phyloP scores from a whole-genome alignment of 108 stramenopile genomes.

The Stephanodiscus triporus region DNA sequence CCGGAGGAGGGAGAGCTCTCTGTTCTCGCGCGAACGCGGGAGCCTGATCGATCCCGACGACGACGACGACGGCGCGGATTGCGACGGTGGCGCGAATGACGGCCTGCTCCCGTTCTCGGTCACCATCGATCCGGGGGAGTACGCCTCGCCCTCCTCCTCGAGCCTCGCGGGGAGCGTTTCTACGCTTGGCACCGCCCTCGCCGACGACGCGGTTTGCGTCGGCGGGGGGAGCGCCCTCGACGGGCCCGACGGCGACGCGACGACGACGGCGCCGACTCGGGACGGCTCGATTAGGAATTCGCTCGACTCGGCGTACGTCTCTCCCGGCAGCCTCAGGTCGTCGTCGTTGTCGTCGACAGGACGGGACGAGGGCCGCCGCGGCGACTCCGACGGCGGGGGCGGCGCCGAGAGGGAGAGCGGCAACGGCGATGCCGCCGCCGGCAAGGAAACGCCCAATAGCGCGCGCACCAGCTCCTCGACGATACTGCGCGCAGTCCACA shows the following conservation, averaged over 20 bases:
- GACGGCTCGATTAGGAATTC: slow-evolving; percentile 17
- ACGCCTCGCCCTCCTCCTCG: slow-evolving; percentile 40
- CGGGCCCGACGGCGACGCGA: not conserved
- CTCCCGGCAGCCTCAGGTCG: slow-evolving; percentile 39
- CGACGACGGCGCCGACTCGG: not conserved
- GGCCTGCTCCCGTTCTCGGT: slow-evolving; percentile 31
- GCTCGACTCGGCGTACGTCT: slow-evolving; percentile 38
- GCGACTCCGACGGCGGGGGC: not conserved
- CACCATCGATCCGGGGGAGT: slow-evolving; percentile 43
- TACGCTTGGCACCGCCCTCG: slow-evolving; percentile 12
- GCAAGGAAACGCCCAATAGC: slow-evolving; percentile 47
- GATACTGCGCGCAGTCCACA: slow-evolving; percentile 41
- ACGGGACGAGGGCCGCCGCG: not conserved
- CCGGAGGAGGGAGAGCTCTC: slow-evolving; percentile 33
- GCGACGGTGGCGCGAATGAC: not conserved
- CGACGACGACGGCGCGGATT: slow-evolving; percentile 15
- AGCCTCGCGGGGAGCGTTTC: slow-evolving; percentile 7
- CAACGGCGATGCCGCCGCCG: not conserved
- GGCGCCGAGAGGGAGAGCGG: not conserved
- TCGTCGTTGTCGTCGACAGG: not conserved
- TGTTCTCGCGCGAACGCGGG: slow-evolving; percentile 21
- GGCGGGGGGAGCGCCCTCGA: not conserved
- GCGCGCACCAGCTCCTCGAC: slow-evolving; percentile 49
- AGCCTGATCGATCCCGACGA: slow-evolving; percentile 36
- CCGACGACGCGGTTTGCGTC: not conserved